Conservation (phyloP, 805 yeast species). For the Sungouiozyma ichnusensis region DNA sequence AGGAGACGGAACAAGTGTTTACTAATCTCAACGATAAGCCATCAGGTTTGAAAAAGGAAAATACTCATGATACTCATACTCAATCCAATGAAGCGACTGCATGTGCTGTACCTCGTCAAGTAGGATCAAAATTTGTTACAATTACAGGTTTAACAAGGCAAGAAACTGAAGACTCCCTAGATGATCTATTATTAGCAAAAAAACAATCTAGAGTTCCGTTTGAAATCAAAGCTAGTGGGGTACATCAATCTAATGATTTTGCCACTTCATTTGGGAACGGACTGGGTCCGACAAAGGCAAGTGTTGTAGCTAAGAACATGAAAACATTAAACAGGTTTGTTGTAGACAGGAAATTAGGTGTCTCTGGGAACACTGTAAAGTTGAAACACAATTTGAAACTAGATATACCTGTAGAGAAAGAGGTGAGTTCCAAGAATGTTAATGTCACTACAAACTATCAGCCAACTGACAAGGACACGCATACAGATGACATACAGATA, state of each 20-base stretch:
- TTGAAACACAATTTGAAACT: conserved; percentile 19
- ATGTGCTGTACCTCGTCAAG: conserved; percentile 44
- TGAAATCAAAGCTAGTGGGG: conserved; percentile 31
- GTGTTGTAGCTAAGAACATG: conserved; percentile 25
- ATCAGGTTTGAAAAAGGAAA: neutral
- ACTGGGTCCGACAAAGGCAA: conserved; percentile 27
- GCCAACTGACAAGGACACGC: neutral
- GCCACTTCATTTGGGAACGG: conserved; percentile 28
- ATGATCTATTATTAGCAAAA: conserved; percentile 20
- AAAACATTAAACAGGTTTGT: conserved; percentile 23
- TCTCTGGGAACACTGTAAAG: conserved; percentile 18
- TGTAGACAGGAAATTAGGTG: conserved; percentile 23
- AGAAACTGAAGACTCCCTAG: conserved; percentile 26
- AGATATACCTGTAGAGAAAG: neutral
- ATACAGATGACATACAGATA: neutral
- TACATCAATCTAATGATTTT: conserved; percentile 28
- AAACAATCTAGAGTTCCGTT: conserved; percentile 19
- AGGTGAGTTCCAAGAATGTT: neutral
- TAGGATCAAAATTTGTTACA: conserved; percentile 43
- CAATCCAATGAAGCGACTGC: neutral
- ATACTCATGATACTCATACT: neutral
- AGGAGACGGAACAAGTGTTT: neutral
- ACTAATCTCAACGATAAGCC: neutral
- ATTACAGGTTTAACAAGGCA: conserved; percentile 12
- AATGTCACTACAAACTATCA: neutral